Evolutionary conservation across 495 filamentous ascomycete species (phyloP), one percentile per base, ranked within the genome.

Genomic region (Aspergillus biplanus): DNA sequence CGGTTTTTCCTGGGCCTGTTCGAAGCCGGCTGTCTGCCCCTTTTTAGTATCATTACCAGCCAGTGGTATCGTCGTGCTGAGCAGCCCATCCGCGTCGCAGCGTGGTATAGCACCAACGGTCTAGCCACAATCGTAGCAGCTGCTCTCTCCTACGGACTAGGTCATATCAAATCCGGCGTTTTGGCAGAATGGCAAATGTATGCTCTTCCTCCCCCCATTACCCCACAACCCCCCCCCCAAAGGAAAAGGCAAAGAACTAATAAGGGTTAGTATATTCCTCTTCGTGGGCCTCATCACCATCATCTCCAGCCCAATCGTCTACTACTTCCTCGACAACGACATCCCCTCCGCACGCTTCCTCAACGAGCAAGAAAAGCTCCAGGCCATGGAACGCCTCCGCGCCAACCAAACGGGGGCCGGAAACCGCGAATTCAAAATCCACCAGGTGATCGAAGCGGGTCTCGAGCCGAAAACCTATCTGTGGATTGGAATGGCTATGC

Each of bases 171-270:
- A 2, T 84, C 82, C 0, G 65, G 76, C n/a, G 32, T 75, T 1
- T 65, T 90, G 3, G 71, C 75, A n/a, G 74, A 82, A 9, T 90
- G 86, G 86, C 85, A 89, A 62, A 87, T 86, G 85, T 87, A 73
- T 67, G 79, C 67, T 1, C 4, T 27, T 27, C 2, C 21, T 2
- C 21, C 21, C 21, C 21, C 21, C 1, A 27, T 27, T 2, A 27
- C 1, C 1, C 21, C 21, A 27, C 21, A 27, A 27, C 21, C 31
- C 13, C 7, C 15, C 60, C 44, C 33, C 32, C 35, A 44, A 44
- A 44, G 15, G 37, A 33, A 55, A 55, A 34, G 15, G 18, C 49
- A 15, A n/a, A n/a, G n/a, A n/a, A n/a, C n/a, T n/a, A 27, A 27
- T 27, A 27, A 27, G 21, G 21, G 21, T 27, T 27, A 79, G 75